Evolutionary conservation across 106 monocot genomes (phyloP), one percentile per base, ranked within the genome.

Genomic region (Alisma plantagoaquatica): DNA sequence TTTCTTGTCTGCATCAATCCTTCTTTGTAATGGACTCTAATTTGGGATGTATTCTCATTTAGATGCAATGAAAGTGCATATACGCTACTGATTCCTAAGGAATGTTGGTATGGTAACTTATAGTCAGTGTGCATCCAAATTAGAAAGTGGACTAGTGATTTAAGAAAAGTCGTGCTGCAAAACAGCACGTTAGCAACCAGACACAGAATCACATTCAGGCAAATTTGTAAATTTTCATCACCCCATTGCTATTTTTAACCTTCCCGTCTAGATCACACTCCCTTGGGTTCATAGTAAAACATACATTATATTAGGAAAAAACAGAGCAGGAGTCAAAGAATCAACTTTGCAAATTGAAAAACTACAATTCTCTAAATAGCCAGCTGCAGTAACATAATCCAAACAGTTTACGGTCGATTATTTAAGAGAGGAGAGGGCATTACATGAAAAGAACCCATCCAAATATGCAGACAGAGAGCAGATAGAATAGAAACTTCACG

Each of bases 381-480:
- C 30, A 31, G 14, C 6, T 32, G 23, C 18, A 54, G 0, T 18
- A 38, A 8, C 38, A 8, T 20, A 46, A 1, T 16, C 11, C 5
- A 46, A 22, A 46, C 1, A 46, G 23, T 2, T 46, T 2, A 17
- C 23, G 2, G 15, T 9, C 23, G 17, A 46, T 5, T 7, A 46
- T 46, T 20, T 2, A 31, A 19, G 10, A 15, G 19, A 27, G 44
- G 26, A 0, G 29, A 22, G 19, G 49, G n/a, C 4, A 84, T 81
- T 71, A 91, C 91, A 72, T 53, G 64, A 91, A 77, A 26, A 81
- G 46, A 57, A 91, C 63, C 91, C 91, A 91, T 65, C 91, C 84
- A 31, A 72, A 48, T 50, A 63, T 55, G 29, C 55, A 80, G 38
- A 80, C 68, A 35, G 61, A 57, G 10, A 91, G 81, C 41, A 91